Conservation (phyloP, 352 stramenopile genomes). For the Peronosclerospora sorghi region DNA sequence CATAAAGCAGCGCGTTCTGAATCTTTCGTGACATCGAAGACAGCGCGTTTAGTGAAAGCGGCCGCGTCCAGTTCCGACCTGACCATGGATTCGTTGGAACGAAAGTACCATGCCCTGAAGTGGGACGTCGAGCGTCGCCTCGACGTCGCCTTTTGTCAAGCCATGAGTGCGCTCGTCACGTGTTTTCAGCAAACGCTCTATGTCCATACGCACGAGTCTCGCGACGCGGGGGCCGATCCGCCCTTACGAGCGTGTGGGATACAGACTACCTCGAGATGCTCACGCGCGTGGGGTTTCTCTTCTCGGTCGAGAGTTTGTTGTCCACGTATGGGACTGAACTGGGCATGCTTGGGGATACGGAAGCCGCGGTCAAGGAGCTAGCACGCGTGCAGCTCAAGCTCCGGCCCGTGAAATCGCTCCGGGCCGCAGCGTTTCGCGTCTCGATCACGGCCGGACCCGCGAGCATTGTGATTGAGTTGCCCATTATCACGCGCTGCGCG, state of each 20-base stretch:
- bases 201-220: conserved; percentile 48
- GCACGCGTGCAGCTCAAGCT: conserved; percentile 57
- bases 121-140: conserved; percentile 77
- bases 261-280: conserved; percentile 68
- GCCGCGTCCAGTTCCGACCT: conserved; percentile 52
- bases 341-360: conserved; percentile 79
- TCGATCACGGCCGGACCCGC: conserved; percentile 49
- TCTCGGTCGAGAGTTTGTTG: conserved; percentile 78
- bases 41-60: conserved; percentile 38
- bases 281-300: conserved; percentile 59
- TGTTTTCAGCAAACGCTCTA: conserved; percentile 82
- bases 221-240: too few relatives aligned
- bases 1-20: too few relatives aligned
- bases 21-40: too few relatives aligned
- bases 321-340: conserved; percentile 79
- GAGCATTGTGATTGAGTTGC: conserved; percentile 62
- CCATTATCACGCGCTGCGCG: conserved; percentile 47
- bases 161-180: conserved; percentile 72
- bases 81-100: conserved; percentile 58
- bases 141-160: conserved; percentile 71
- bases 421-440: conserved; percentile 54
- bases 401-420: conserved; percentile 46
- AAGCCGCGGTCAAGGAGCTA: conserved; percentile 67
- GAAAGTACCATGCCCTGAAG: conserved; percentile 71
- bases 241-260: conserved; percentile 31